These are phyloP conservation scores for Solanum lycopersicoides DNA, from an alignment of 257 asterid genomes.

Conservation along the genomic window DNA sequence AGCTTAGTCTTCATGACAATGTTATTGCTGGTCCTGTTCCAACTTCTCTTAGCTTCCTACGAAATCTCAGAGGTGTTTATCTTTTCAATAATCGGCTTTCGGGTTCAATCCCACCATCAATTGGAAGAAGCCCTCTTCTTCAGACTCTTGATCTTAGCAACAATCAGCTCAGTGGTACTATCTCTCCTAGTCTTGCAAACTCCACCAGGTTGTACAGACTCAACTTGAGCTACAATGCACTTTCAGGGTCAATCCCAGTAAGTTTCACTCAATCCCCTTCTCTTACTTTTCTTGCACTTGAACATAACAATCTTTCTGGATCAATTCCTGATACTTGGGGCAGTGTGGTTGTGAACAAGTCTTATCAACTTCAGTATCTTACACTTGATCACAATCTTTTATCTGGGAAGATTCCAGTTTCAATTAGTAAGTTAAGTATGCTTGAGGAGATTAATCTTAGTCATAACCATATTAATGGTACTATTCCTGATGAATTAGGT, in stretches of 20 bases:
- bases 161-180: slow-evolving; percentile 49
- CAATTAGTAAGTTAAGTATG: slow-evolving; percentile 35
- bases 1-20: slow-evolving; percentile 79
- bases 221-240: slow-evolving; percentile 60
- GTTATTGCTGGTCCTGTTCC: slow-evolving; percentile 57
- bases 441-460: slow-evolving; percentile 41
- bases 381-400: slow-evolving; percentile 47
- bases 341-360: not conserved
- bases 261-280: slow-evolving; percentile 35
- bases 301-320: slow-evolving; percentile 65
- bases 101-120: slow-evolving; percentile 55
- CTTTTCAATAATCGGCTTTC: slow-evolving; percentile 79
- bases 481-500: slow-evolving; percentile 35
- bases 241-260: slow-evolving; percentile 64
- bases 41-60: slow-evolving; percentile 43
- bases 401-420: slow-evolving; percentile 51
- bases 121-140: slow-evolving; percentile 54
- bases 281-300: slow-evolving; percentile 71
- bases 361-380: slow-evolving; percentile 36
- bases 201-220: slow-evolving; percentile 57
- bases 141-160: slow-evolving; percentile 80
- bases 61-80: slow-evolving; percentile 63
- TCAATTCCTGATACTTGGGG: slow-evolving; percentile 55
- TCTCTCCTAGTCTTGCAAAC: slow-evolving; percentile 38
- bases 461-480: slow-evolving; percentile 40